Base-by-base conservation (phyloP, 257 asterid genomes). In the Solanum rostratum region DNA sequence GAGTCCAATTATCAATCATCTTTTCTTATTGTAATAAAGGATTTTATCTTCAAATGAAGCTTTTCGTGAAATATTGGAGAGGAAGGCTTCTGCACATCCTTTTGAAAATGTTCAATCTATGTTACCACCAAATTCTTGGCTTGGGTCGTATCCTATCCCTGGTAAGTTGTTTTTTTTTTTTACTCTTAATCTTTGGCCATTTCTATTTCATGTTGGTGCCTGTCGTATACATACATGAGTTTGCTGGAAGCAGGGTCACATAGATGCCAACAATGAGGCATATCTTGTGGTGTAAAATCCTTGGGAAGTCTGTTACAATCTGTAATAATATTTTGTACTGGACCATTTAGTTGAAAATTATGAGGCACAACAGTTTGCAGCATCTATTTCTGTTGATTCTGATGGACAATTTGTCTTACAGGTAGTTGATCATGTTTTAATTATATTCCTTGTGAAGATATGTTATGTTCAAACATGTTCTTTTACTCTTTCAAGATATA, bases 31-130 rank as follows among this genome's bases (percentile, higher is more conserved):
- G 80, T 53, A 46, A 80, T 50, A 83, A 80, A 79, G 80, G 37
- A 80, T 80, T 88, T 70, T 30, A 49, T 84, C 86, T 84, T 86
- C 43, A 80, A 45, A 50, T 88, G 84, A 85, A 96, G 99, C 97
- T 88, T 96, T 96, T 86, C 97, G 95, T 53, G 99, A 96, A 85
- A 92, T 92, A 87, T 89, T 96, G 97, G 98, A 92, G 88, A 91
- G 89, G 82, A 96, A 95, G 94, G 98, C 98, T 85, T 87, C 96
- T 53, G 97, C 98, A 41, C 99, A 96, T 84, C 98, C 99, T 59
- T 94, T 96, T 88, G 99, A 94, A 90, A 96, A 92, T 87, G 95
- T 93, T 57, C 99, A 92, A 87, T 90, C 97, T 79, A 79, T 92
- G 84, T 85, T 96, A 89, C 94, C 96, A 15, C 97, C 98, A 84